Evolutionary conservation across 306 rosid species (phyloP), one percentile per base, ranked within the genome.

Genomic region (Lupinus albus): DNA sequence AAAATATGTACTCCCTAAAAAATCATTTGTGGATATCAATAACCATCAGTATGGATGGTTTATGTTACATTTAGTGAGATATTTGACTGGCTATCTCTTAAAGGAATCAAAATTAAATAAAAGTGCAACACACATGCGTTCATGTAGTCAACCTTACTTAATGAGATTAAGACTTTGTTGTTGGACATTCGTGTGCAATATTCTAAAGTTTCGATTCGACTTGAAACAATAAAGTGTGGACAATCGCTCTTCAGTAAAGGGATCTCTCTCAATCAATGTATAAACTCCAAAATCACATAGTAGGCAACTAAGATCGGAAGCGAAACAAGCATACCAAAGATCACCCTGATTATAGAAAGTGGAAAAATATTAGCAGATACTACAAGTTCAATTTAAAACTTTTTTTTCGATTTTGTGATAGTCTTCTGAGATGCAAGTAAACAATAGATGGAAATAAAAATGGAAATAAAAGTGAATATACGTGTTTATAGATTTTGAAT

Each of bases 291-390:
- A 13, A 83, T 55, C 45, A 80, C 91, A 25, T 80, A 93, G 71
- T 83, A 93, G 58, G 85, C 92, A 48, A 86, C 76, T 67, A 87
- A 76, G 71, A 83, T 52, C 0, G 99, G 99, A 67, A 93, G 92
- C 1, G 97, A 88, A 77, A 78, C 90, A 33, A 93, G 50, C 87
- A 64, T 84, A 11, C 99, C 96, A 38, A 93, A 90, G 45, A 93
- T 90, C 54, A 93, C 99, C 84, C 99, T 93, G 95, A 8, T 75
- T 4, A 50, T 20, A 62, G 49, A 38, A 7, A 59, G 10, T 36
- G 4, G 0, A 42, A 77, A 77, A 51, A 32, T 42, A 8, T 28
- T 25, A 73, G 49, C 33, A 50, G 3, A 4, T n/a, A n/a, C n/a
- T n/a, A n/a, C n/a, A n/a, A n/a, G n/a, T n/a, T n/a, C n/a, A n/a